These are phyloP conservation scores for Tilletia horrida DNA, from an alignment of 1,284 basidiomycete species.

Conservation along the genomic window DNA sequence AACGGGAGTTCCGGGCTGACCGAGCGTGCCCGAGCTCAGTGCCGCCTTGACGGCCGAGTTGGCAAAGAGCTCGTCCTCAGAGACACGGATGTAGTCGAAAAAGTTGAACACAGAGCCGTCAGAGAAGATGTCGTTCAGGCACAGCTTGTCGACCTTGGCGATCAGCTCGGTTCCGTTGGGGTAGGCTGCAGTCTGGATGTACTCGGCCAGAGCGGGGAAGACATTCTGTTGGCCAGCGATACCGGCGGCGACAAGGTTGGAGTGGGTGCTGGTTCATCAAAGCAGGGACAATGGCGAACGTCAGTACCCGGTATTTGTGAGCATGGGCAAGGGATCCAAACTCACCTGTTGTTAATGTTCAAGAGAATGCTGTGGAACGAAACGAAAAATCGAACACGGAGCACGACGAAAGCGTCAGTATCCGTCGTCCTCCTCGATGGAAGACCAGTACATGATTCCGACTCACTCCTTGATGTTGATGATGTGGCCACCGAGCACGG, in stretches of 20 bases:
- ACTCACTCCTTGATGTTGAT: conserved; percentile 17
- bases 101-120: conserved; percentile 16
- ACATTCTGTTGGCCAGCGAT: conserved; percentile 13
- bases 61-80: conserved; percentile 16
- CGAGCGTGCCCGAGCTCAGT: background rate
- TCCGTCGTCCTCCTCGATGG: background rate
- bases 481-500: conserved; percentile 15
- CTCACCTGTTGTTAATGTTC: conserved; percentile 15
- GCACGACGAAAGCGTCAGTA: background rate
- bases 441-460: too few species aligned
- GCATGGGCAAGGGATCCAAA: background rate
- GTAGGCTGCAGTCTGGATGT: conserved; percentile 5
- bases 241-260: conserved; percentile 7
- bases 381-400: too few species aligned
- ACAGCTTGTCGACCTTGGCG: conserved; percentile 14
- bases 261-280: conserved; percentile 8
- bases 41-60: background rate
- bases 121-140: conserved; percentile 20
- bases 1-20: conserved; percentile 5
- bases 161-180: conserved; percentile 15
- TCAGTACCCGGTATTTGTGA: background rate
- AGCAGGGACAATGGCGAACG: background rate
- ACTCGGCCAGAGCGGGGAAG: conserved; percentile 12
- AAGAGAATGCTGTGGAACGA: conserved; percentile 13
- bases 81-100: conserved; percentile 18